phyloP scores from a whole-genome alignment of 2,329 filamentous ascomycete genomes.

The Paramyrothecium roridum region DNA sequence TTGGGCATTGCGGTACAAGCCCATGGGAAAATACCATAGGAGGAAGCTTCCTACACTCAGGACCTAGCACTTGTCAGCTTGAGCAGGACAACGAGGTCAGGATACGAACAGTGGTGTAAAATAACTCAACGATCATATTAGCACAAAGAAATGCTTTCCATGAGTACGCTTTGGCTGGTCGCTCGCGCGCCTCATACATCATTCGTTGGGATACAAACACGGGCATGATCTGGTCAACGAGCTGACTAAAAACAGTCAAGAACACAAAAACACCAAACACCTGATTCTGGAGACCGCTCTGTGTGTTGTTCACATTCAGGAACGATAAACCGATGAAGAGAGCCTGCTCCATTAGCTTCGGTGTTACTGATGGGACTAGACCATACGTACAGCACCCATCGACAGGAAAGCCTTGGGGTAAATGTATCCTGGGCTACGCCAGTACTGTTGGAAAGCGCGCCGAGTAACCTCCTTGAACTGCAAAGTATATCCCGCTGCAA shows the following conservation, averaged over 20 bases:
- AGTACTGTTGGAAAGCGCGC: slow-evolving; percentile 75
- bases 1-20: slow-evolving; percentile 55
- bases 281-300: slow-evolving; percentile 67
- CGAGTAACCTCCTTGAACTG: slow-evolving; percentile 60
- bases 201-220: slow-evolving; percentile 67
- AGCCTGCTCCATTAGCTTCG: slow-evolving; percentile 4
- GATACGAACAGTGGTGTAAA: no score
- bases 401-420: slow-evolving; percentile 65
- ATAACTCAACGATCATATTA: no score
- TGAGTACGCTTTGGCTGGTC: slow-evolving; percentile 64
- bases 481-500: slow-evolving; percentile 61
- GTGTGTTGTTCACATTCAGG: slow-evolving; percentile 53
- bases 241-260: slow-evolving; percentile 64
- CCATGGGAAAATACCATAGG: slow-evolving; percentile 66
- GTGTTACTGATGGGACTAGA: no score
- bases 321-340: slow-evolving; percentile 71
- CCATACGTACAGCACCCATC: slow-evolving; percentile 26
- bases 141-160: slow-evolving; percentile 41
- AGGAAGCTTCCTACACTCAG: slow-evolving; percentile 53
- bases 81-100: no score
- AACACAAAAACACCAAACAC: slow-evolving; percentile 73
- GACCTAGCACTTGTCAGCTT: no score
- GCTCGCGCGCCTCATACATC: slow-evolving; percentile 67
- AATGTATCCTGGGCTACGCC: slow-evolving; percentile 73
- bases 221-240: slow-evolving; percentile 67